Base-by-base conservation (phyloP, 441 rosid genomes). In the Mallotus japonicus region DNA sequence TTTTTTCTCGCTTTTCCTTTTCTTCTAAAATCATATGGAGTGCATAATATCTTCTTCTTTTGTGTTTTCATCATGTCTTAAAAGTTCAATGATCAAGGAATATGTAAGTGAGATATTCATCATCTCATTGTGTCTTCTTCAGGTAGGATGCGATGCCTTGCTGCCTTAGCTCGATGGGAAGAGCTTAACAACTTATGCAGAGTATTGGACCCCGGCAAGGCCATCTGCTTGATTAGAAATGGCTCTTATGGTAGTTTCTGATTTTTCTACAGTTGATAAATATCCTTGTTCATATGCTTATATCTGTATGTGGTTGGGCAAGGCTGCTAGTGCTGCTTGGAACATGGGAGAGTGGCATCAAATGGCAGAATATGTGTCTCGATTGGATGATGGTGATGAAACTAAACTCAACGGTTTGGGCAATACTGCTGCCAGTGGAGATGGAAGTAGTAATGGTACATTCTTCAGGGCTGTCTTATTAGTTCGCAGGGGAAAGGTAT, bases 331-430 rank as follows among this genome's bases (percentile, higher is more conserved):
- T 57, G 99, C 99, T 86, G 99, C 99, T 75, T 96, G 99, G 99
- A 94, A 91, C 83, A 94, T 96, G 99, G 98, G 99, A 61, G 99
- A 96, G 78, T 96, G 99, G 99, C 98, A 96, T 83, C 99, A 94
- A 81, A 96, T 96, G 99, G 90, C 96, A 7, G 99, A 96, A 81
- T 96, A 94, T 83, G 99, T 94, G 65, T 91, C 92, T 73, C 88
- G 92, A 70, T 84, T 96, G 79, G 99, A 96, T 80, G 99, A 96
- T 82, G 99, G 99, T 59, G 99, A 96, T 85, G 99, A 94, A 83
- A 87, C 96, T 76, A 96, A 90, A 85, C 90, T 91, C 42, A 86
- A 97, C 61, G 92, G 83, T 80, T 86, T 96, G 83, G 94, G 97
- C 71, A 94, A 96, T 80, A 86, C 96, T 82, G 90, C 94, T 80